Percentiles rank a stretch among this genome's conserved stretches.
Evolutionary conservation across 306 rosid species (phyloP).

Genomic region (Trifolium dubium): DNA sequence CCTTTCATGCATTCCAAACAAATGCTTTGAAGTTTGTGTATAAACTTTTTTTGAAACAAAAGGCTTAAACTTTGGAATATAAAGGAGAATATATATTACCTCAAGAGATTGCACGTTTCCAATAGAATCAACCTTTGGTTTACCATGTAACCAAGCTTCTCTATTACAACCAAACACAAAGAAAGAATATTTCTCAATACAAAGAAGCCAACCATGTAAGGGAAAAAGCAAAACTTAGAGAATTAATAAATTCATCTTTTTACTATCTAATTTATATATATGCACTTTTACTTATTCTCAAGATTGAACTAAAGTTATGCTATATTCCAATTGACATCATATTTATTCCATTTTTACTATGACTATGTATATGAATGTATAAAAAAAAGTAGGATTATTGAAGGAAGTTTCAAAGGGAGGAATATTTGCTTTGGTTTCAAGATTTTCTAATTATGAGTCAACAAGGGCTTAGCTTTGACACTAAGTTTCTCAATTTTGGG

Average conservation of each 20-base stretch:
- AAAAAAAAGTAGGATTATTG: slow-evolving; percentile 34
- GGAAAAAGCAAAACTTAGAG: slow-evolving; percentile 48
- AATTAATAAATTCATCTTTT: slow-evolving; percentile 63
- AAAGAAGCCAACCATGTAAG: slow-evolving; percentile 52
- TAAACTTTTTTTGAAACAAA: slow-evolving; percentile 35
- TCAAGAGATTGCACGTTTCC: slow-evolving; percentile 64
- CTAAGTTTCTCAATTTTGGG: slow-evolving; percentile 63
- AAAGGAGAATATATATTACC: slow-evolving; percentile 53
- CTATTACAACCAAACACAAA: slow-evolving; percentile 65
- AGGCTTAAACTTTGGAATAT: slow-evolving; percentile 41
- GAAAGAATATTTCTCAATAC: slow-evolving; percentile 56
- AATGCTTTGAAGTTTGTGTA: slow-evolving; percentile 38
- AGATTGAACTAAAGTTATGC: slow-evolving; percentile 58
- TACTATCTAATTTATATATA: slow-evolving; percentile 55
- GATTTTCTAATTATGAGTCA: slow-evolving; percentile 68
- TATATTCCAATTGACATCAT: slow-evolving; percentile 50
- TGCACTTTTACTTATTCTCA: slow-evolving; percentile 46
- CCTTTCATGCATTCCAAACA: slow-evolving; percentile 56
- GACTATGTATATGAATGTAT: slow-evolving; percentile 11
- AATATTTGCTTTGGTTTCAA: slow-evolving; percentile 59
- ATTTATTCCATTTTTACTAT: slow-evolving; percentile 40
- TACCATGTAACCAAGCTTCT: slow-evolving; percentile 92
- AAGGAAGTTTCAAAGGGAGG: slow-evolving; percentile 64
- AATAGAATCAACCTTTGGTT: slow-evolving; percentile 65
- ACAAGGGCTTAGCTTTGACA: slow-evolving; percentile 58